A percentile compares a stretch with the other conserved stretches of the same genome.
Evolutionary conservation across 441 rosid species (phyloP).

Genomic region (Theobroma grandiflorum): DNA sequence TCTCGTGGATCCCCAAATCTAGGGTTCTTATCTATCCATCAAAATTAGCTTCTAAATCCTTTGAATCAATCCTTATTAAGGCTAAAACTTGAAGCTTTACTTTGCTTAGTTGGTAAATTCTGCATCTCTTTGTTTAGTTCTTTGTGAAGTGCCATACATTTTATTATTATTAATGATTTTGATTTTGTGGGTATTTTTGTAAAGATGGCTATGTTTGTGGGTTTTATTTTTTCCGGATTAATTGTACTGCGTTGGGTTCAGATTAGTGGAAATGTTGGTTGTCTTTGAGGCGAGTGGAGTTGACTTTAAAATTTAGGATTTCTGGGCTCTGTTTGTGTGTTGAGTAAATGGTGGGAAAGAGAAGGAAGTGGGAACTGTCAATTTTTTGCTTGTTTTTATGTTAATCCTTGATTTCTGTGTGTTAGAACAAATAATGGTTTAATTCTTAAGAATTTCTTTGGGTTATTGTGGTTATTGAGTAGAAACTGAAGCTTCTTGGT

Average conservation of each 20-base stretch:
- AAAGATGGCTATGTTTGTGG: slow-evolving; percentile 3
- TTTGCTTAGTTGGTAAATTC: background rate
- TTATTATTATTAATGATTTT: background rate
- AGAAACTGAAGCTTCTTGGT: background rate
- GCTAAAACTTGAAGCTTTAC: slow-evolving; percentile 10
- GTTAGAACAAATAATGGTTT: background rate
- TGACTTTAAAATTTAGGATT: slow-evolving; percentile 16
- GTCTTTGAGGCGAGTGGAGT: slow-evolving; percentile 12
- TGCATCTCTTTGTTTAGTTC: slow-evolving; percentile 3
- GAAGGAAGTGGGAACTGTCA: background rate
- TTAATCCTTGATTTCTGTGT: background rate
- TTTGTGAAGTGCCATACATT: background rate
- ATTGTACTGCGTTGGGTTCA: background rate
- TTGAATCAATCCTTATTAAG: slow-evolving; percentile 4
- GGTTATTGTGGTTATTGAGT: slow-evolving; percentile 5
- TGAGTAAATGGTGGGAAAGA: background rate
- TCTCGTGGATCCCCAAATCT: slow-evolving; percentile 49
- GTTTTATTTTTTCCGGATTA: background rate
- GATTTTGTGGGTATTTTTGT: slow-evolving; percentile 3
- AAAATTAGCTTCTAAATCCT: background rate
- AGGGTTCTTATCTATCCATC: slow-evolving; percentile 42
- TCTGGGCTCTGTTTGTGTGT: background rate
- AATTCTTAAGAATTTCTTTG: background rate
- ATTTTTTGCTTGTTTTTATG: background rate
- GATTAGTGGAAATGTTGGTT: slow-evolving; percentile 24